phyloP scores from a whole-genome alignment of 306 rosid species.

The Citrullus mucosospermus region DNA sequence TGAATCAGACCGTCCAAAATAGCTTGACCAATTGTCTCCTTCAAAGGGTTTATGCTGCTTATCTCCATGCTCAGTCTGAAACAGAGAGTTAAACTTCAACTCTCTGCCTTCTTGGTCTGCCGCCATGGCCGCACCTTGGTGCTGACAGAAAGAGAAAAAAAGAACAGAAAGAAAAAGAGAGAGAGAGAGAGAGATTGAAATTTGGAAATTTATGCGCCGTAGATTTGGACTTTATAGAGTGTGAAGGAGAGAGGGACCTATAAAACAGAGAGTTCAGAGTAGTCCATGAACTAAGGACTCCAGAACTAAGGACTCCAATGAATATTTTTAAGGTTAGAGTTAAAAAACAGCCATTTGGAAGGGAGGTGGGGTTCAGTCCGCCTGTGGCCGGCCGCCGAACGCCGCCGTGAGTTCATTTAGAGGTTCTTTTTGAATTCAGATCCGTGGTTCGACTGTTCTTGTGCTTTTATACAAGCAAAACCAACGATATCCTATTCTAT shows the following conservation, averaged over 20 bases:
- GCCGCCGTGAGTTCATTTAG: not conserved
- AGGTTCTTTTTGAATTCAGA: not conserved
- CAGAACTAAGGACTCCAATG: not conserved
- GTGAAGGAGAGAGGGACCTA: not conserved
- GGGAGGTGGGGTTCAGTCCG: not conserved
- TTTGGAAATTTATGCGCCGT: not conserved
- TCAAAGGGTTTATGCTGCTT: not conserved
- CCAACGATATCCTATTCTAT: not conserved
- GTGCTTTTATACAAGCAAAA: not conserved
- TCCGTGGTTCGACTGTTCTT: too few relatives aligned
- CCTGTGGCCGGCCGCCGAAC: not conserved
- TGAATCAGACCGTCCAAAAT: not conserved
- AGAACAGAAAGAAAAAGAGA: not conserved
- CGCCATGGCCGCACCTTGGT: slow-evolving; percentile 21
- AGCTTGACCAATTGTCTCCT: not conserved
- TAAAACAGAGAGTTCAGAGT: not conserved
- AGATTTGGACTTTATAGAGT: not conserved
- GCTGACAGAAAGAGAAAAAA: not conserved
- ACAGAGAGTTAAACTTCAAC: slow-evolving; percentile 15
- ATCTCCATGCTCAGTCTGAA: slow-evolving; percentile 11
- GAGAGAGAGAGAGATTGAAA: not conserved
- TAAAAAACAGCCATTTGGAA: not conserved
- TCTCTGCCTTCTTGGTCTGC: slow-evolving; percentile 26
- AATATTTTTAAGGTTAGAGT: not conserved
- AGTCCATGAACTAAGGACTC: not conserved